Percentiles rank a stretch among this genome's conserved stretches.
Conservation (phyloP, 2,329 filamentous ascomycete genomes). For the Pseudogymnoascus sp. region DNA sequence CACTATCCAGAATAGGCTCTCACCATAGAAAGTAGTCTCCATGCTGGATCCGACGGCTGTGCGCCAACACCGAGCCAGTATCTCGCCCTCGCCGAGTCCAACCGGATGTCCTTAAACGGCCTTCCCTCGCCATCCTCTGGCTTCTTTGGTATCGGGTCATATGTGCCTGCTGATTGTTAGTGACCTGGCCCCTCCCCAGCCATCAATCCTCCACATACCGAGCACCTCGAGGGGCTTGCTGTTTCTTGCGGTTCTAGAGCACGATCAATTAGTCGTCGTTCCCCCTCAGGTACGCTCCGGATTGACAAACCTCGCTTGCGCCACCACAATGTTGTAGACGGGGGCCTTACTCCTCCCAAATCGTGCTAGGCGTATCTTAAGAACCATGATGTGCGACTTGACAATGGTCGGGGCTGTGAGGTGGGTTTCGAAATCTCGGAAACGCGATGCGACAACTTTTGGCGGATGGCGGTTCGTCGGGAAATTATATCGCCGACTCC, state of each 20-base stretch:
- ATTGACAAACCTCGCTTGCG: slow-evolving; percentile 68
- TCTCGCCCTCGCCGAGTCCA: slow-evolving; percentile 71
- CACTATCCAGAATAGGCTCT: slow-evolving; percentile 16
- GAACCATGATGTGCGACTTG: slow-evolving; percentile 57
- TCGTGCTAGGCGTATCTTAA: slow-evolving; percentile 87
- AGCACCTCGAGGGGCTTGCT: slow-evolving; percentile 90
- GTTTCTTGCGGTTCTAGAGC: slow-evolving; percentile 68
- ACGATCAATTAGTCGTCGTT: neutral
- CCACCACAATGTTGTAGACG: slow-evolving; percentile 95
- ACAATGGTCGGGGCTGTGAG: slow-evolving; percentile 11
- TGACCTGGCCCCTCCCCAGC: neutral
- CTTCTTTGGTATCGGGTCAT: slow-evolving; percentile 57
- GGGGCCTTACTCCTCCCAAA: slow-evolving; percentile 84
- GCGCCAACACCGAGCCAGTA: slow-evolving; percentile 98
- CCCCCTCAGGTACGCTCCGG: neutral
- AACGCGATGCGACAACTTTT: slow-evolving; percentile 8
- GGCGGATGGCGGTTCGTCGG: neutral
- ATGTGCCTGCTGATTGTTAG: slow-evolving; percentile 39
- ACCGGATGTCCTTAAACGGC: slow-evolving; percentile 82
- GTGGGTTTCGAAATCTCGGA: slow-evolving; percentile 10
- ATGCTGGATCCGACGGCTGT: slow-evolving; percentile 83
- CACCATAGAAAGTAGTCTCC: slow-evolving; percentile 79
- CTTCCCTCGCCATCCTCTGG: slow-evolving; percentile 53
- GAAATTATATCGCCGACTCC: slow-evolving; percentile 1
- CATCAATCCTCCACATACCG: slow-evolving; percentile 32